A percentile compares a stretch with the other conserved stretches of the same genome.
phyloP scores from a whole-genome alignment of 768 basidiomycete species.

The Amanita jacksonii region DNA sequence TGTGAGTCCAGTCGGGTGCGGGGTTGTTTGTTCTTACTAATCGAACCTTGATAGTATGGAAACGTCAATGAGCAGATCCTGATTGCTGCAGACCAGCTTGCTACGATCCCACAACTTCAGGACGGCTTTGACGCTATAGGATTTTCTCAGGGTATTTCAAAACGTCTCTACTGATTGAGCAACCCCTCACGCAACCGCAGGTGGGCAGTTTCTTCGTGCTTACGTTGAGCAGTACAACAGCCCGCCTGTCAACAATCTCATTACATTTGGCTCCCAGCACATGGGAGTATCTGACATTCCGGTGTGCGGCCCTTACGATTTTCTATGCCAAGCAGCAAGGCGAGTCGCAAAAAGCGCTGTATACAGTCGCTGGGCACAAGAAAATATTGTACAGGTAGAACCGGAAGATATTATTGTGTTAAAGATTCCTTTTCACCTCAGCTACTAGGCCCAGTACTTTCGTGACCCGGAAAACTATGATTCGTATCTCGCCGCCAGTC shows the following conservation, averaged over 20 bases:
- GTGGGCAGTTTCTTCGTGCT: constrained; percentile 81
- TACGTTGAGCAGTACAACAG: constrained; percentile 69
- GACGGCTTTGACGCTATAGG: constrained; percentile 81
- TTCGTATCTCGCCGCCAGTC: constrained; percentile 48
- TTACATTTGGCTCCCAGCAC: constrained; percentile 83
- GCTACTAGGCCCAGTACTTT: constrained; percentile 71
- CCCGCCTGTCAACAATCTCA: constrained; percentile 69
- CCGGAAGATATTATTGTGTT: background rate
- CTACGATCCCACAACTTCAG: constrained; percentile 50
- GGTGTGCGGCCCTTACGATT: constrained; percentile 49
- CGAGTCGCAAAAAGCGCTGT: constrained; percentile 52
- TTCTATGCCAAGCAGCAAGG: constrained; percentile 61
- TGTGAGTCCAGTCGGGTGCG: constrained; percentile 33
- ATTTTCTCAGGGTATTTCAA: constrained; percentile 63
- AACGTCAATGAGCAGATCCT: constrained; percentile 65
- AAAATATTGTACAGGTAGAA: constrained; percentile 60
- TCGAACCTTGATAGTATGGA: constrained; percentile 47
- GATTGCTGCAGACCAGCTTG: constrained; percentile 54
- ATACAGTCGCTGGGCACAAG: constrained; percentile 70
- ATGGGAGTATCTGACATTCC: constrained; percentile 81
- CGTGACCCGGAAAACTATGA: constrained; percentile 59
- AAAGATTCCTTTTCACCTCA: background rate
- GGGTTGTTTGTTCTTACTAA: constrained; percentile 3
- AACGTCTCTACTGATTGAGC: background rate
- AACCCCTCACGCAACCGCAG: constrained; percentile 21